phyloP scores from a whole-genome alignment of 169 alveolate genomes.

The Eimeria tenella region DNA sequence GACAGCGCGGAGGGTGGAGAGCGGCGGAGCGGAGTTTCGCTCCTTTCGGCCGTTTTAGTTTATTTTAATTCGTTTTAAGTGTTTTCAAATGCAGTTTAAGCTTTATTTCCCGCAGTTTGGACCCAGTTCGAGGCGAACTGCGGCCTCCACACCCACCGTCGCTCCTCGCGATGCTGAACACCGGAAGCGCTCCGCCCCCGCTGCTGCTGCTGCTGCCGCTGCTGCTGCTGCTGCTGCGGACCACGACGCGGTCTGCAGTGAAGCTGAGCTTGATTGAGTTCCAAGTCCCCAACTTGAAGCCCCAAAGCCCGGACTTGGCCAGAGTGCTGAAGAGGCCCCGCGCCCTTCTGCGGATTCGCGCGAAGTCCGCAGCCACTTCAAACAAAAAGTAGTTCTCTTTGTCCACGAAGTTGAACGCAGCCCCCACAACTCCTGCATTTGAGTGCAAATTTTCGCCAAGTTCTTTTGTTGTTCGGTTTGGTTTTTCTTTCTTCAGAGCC shows the following conservation, averaged over 20 bases:
- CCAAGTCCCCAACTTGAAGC: constrained; percentile 84
- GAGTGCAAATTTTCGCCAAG: no score
- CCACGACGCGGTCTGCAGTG: constrained; percentile 83
- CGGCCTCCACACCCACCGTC: constrained; percentile 80
- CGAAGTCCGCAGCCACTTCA: constrained; percentile 85
- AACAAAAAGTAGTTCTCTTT: constrained; percentile 87
- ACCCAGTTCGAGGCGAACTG: no score
- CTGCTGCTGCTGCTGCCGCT: no score
- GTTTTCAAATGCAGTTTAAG: no score
- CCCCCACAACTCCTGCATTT: constrained; percentile 86
- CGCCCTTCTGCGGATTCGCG: constrained; percentile 85
- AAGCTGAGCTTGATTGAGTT: constrained; percentile 83
- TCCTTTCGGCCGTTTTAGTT: no score
- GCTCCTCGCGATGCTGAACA: constrained; percentile 83
- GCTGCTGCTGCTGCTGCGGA: neutral
- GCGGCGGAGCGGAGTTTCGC: no score
- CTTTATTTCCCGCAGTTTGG: no score
- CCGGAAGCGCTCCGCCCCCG: constrained; percentile 74
- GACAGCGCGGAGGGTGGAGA: neutral
- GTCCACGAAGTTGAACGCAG: constrained; percentile 85
- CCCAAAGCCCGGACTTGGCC: constrained; percentile 85
- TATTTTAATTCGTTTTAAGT: no score
- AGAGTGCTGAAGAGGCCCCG: constrained; percentile 83
- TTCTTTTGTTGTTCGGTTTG: no score
- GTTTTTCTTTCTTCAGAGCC: no score